Conservation (phyloP, 495 filamentous ascomycete species). For the Penicillium angulare region DNA sequence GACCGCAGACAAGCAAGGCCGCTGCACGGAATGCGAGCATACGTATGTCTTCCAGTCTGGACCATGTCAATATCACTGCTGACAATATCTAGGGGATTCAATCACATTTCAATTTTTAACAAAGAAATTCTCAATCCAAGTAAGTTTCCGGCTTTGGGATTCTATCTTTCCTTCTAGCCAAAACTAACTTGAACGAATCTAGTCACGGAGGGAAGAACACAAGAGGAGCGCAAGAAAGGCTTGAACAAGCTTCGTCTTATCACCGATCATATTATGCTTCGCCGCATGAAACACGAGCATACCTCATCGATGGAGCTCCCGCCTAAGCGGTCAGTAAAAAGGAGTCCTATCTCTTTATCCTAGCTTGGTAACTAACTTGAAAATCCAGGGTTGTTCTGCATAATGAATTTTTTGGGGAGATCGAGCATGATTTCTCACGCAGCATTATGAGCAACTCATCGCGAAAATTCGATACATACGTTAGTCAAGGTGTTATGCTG, state of each 20-base stretch:
- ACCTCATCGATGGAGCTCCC: slow-evolving; percentile 92
- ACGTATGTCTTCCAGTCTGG: slow-evolving; percentile 28
- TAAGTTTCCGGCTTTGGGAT: slow-evolving; percentile 16
- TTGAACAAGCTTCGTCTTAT: slow-evolving; percentile 80
- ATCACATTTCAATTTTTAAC: slow-evolving; percentile 94
- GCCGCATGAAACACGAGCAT: slow-evolving; percentile 88
- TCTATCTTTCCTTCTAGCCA: background rate
- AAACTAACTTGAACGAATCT: background rate
- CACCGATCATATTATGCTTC: slow-evolving; percentile 88
- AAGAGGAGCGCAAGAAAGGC: slow-evolving; percentile 57
- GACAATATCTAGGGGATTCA: slow-evolving; percentile 58
- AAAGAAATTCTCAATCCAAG: slow-evolving; percentile 88
- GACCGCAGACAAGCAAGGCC: slow-evolving; percentile 65
- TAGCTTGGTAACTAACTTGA: background rate
- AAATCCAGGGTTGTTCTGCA: slow-evolving; percentile 65
- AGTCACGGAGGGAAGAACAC: slow-evolving; percentile 52
- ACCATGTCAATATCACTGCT: background rate
- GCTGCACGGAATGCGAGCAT: slow-evolving; percentile 64
- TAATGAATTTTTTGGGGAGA: slow-evolving; percentile 92
- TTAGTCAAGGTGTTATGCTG: slow-evolving; percentile 87
- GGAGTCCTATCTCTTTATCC: background rate
- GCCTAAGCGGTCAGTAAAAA: slow-evolving; percentile 66
- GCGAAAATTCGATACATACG: slow-evolving; percentile 91
- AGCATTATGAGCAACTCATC: slow-evolving; percentile 90
- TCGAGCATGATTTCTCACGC: slow-evolving; percentile 90